A percentile compares a stretch with the other conserved stretches of the same genome.
These are phyloP conservation scores for Saccharomyces kudriavzevii DNA, from an alignment of 805 yeast species.

Conservation along the genomic window DNA sequence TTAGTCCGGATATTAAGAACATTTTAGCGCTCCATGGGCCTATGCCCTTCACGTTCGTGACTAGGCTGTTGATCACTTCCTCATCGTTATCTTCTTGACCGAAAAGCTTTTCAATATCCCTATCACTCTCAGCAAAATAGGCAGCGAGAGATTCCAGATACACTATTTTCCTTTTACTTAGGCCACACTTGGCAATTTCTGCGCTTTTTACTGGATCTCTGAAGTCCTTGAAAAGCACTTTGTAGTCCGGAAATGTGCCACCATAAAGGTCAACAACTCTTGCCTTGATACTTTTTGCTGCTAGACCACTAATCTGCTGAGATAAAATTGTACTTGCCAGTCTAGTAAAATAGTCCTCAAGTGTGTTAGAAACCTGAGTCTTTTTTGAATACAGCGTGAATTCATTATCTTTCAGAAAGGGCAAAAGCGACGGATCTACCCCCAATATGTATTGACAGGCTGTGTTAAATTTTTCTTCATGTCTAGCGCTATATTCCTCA, in stretches of 20 bases:
- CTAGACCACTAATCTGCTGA: conserved; percentile 74
- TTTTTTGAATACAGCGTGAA: conserved; percentile 25
- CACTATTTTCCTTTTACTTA: conserved; percentile 58
- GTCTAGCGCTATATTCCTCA: conserved; percentile 17
- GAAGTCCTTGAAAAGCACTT: conserved; percentile 33
- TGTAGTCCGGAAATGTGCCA: conserved; percentile 45
- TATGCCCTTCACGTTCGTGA: conserved; percentile 52
- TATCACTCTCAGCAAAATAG: conserved; percentile 38
- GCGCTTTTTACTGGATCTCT: conserved; percentile 31
- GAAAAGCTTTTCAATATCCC: conserved; percentile 34
- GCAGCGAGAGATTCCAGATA: conserved; percentile 51
- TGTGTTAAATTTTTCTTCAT: conserved; percentile 28
- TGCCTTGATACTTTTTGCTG: conserved; percentile 58
- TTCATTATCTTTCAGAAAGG: conserved; percentile 17
- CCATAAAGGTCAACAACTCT: conserved; percentile 37
- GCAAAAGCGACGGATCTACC: conserved; percentile 34
- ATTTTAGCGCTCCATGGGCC: conserved; percentile 87
- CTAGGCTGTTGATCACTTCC: conserved; percentile 41
- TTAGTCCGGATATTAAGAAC: conserved; percentile 68
- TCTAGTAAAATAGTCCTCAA: conserved; percentile 34
- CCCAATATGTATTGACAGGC: conserved; percentile 31
- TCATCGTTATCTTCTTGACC: conserved; percentile 31
- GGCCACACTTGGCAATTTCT: conserved; percentile 52
- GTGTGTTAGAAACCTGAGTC: conserved; percentile 7
- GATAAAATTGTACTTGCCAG: conserved; percentile 47